phyloP scores from a whole-genome alignment of 331 rosid species.

The Saraca asoca region DNA sequence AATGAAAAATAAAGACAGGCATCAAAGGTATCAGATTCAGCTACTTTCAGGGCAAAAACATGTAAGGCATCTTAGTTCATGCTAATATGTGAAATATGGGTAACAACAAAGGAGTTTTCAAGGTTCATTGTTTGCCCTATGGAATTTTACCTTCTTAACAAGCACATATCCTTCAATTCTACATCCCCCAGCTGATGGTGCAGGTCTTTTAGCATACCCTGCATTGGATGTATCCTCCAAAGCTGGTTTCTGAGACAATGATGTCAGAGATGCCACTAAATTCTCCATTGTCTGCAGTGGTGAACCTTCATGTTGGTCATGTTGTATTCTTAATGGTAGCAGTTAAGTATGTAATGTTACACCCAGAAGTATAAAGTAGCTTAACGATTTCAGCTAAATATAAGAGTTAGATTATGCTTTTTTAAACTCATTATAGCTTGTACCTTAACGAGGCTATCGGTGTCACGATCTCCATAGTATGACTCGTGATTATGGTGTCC shows the following conservation, averaged over 20 bases:
- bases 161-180: constrained; percentile 84
- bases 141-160: constrained; percentile 70
- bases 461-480: constrained; percentile 92
- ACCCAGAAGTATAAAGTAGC: constrained; percentile 4
- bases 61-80: constrained; percentile 20
- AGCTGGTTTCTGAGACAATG: constrained; percentile 50
- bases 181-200: constrained; percentile 83
- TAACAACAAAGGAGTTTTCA: constrained; percentile 16
- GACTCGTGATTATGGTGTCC: constrained; percentile 98
- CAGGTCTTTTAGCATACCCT: constrained; percentile 58
- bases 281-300: constrained; percentile 71
- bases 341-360: constrained; percentile 14
- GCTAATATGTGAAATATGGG: constrained; percentile 33
- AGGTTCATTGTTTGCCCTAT: constrained; percentile 7
- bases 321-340: constrained; percentile 28
- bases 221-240: constrained; percentile 55
- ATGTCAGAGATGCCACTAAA: constrained; percentile 60
- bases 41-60: constrained; percentile 8
- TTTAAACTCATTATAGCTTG: constrained; percentile 19
- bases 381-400: background rate
- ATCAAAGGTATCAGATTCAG: background rate
- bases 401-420: background rate
- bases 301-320: constrained; percentile 33
- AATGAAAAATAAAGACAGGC: background rate
- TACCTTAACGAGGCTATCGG: constrained; percentile 87